A percentile compares a stretch with the other conserved stretches of the same genome.
Conservation (phyloP, 805 yeast species). For the Candida vaughaniae region DNA sequence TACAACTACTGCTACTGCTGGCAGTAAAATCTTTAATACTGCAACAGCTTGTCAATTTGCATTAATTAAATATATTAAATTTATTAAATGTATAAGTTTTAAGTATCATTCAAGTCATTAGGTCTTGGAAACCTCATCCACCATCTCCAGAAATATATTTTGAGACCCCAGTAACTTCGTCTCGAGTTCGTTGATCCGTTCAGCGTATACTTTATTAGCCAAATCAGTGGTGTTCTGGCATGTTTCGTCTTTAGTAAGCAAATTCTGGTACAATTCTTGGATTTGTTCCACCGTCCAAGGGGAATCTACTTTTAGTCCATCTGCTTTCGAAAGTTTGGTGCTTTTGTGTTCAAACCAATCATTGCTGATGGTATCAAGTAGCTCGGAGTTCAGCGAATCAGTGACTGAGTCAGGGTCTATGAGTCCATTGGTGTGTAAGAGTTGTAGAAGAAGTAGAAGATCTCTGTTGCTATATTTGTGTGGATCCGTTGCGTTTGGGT, state of each 20-base stretch:
- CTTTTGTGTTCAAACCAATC: conserved; percentile 33
- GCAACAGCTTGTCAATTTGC: too few relatives aligned
- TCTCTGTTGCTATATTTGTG: conserved; percentile 25
- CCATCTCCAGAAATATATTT: too few relatives aligned
- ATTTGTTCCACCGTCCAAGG: conserved; percentile 21
- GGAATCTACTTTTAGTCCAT: conserved; percentile 14
- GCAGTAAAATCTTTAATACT: too few relatives aligned
- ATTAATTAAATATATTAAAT: too few relatives aligned
- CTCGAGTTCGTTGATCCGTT: conserved; percentile 33
- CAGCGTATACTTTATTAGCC: conserved; percentile 35
- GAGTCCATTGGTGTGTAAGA: conserved; percentile 33
- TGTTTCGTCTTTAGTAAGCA: conserved; percentile 22
- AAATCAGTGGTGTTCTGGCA: conserved; percentile 37
- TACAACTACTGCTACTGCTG: too few relatives aligned
- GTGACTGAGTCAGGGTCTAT: conserved; percentile 22
- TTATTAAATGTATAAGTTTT: too few relatives aligned
- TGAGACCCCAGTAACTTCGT: conserved; percentile 18
- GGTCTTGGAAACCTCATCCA: too few relatives aligned
- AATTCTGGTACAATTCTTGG: conserved; percentile 22
- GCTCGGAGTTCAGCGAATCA: conserved; percentile 2
- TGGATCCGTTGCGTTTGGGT: conserved; percentile 2
- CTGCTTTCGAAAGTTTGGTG: conserved; percentile 21
- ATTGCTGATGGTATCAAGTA: conserved; percentile 21
- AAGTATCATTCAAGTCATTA: too few relatives aligned
- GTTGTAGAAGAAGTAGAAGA: conserved; percentile 35